phyloP scores from a whole-genome alignment of 2,329 filamentous ascomycete species.

The Cordyceps fumosorosea region DNA sequence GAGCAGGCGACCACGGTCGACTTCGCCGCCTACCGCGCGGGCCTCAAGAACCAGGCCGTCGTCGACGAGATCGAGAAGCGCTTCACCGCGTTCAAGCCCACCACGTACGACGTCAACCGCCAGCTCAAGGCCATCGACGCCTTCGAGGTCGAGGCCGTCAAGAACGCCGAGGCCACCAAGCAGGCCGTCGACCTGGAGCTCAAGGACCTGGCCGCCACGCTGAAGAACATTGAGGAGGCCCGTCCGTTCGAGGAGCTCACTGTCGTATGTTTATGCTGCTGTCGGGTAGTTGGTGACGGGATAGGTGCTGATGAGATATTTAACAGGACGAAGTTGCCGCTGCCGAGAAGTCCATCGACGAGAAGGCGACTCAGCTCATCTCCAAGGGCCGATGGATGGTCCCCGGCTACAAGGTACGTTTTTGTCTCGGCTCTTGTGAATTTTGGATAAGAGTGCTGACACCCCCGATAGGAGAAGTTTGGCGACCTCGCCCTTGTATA shows the following conservation, averaged over 20 bases:
- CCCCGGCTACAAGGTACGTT: constrained; percentile 92
- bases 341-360: constrained; percentile 92
- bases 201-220: constrained; percentile 85
- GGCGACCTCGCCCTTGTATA: constrained; percentile 94
- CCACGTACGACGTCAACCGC: constrained; percentile 83
- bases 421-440: neutral
- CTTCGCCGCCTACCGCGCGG: constrained; percentile 84
- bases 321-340: constrained; percentile 84
- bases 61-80: constrained; percentile 97
- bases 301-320: constrained; percentile 16
- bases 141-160: constrained; percentile 93
- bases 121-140: constrained; percentile 98
- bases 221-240: constrained; percentile 95
- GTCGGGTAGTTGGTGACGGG: constrained; percentile 17
- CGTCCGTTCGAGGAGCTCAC: constrained; percentile 95
- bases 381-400: constrained; percentile 98
- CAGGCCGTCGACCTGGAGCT: constrained; percentile 91
- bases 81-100: constrained; percentile 85
- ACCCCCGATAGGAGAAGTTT: constrained; percentile 80
- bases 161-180: constrained; percentile 97
- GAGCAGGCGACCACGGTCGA: constrained; percentile 84
- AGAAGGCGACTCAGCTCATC: constrained; percentile 91
- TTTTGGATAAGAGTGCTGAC: constrained; percentile 36
- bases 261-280: constrained; percentile 62
- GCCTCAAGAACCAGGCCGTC: constrained; percentile 93